Base-by-base conservation (phyloP, 73 alveolate genomes). In the Paramecium pentaurelia region DNA sequence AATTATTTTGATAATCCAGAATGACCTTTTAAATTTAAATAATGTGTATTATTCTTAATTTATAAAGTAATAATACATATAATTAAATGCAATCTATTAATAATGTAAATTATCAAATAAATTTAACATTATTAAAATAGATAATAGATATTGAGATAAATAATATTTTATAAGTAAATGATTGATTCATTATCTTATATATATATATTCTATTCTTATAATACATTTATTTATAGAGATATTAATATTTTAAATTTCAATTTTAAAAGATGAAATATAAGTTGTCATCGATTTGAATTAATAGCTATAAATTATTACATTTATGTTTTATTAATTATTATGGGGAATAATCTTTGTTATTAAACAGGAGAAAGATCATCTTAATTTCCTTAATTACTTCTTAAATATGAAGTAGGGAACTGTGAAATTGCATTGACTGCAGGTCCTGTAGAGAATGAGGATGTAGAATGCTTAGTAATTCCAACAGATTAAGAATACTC, bases 321-420 rank as follows among this genome's bases (percentile, higher is more conserved):
- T 54, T 54, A 54, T 54, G 70, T 54, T 54, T 51, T 54, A 54
- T 54, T 54, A 54, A 42, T 73, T 12, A 16, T 38, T 30, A 73
- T 73, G 87, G 87, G 87, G 34, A 73, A 73, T 73, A 73, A 73
- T 40, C 36, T 73, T 73, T 75, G 87, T 37, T 37, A 32, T 73
- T 20, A 73, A 38, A 37, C 60, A 30, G 87, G 87, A 38, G 87
- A 34, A 14, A 36, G 32, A 38, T 73, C 58, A 25, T 20, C 87
- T 37, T 37, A 38, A 30, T 73, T 73, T 73, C 87, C 87, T 10
- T 38, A 73, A 73, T 18, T 73, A 20, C 60, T 73, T 8, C 12
- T 73, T 20, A 73, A 73, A 20, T 73, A 73, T 9, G 40, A 34
- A 10, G 5, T 73, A 40, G 58, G 60, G 28, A 40, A 40, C 34